Percentiles rank a stretch among this genome's conserved stretches.
Evolutionary conservation across 2,329 filamentous ascomycete species (phyloP).

Genomic region (Ophiosphaerella herpotricha): DNA sequence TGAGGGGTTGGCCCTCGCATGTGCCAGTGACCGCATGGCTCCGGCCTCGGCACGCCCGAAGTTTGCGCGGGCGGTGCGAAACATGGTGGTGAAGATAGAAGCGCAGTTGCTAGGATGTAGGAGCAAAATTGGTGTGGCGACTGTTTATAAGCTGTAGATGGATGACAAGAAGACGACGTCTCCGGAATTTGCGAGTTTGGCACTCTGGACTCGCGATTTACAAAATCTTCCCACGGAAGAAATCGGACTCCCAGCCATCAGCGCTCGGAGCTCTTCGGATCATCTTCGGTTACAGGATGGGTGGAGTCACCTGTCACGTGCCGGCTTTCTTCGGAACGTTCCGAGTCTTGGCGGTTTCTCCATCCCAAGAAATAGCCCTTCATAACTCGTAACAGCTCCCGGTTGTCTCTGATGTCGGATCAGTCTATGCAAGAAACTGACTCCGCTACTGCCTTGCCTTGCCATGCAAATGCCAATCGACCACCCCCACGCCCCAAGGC

Average conservation of each 20-base stretch:
- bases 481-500: too few species aligned
- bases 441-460: too few species aligned
- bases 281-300: not conserved
- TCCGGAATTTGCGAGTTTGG: conserved; percentile 2
- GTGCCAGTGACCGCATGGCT: conserved; percentile 39
- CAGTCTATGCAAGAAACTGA: too few species aligned
- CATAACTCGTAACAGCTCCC: too few species aligned
- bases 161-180: not conserved
- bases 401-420: too few species aligned
- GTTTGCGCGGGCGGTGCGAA: conserved; percentile 38
- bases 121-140: too few species aligned
- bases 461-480: too few species aligned
- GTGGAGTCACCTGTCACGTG: too few species aligned
- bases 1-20: conserved; percentile 42
- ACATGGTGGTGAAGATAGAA: conserved; percentile 28
- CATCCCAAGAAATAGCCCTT: not conserved
- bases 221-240: conserved; percentile 4
- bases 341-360: too few species aligned
- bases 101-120: conserved; percentile 1
- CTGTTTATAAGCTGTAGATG: conserved; percentile 6
- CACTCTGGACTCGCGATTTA: conserved; percentile 8
- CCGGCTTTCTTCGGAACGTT: too few species aligned
- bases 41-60: conserved; percentile 44
- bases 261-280: not conserved
- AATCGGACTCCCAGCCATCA: conserved; percentile 2